Conservation (phyloP, 2,329 filamentous ascomycete genomes). For the Ophiosphaerella narmari region DNA sequence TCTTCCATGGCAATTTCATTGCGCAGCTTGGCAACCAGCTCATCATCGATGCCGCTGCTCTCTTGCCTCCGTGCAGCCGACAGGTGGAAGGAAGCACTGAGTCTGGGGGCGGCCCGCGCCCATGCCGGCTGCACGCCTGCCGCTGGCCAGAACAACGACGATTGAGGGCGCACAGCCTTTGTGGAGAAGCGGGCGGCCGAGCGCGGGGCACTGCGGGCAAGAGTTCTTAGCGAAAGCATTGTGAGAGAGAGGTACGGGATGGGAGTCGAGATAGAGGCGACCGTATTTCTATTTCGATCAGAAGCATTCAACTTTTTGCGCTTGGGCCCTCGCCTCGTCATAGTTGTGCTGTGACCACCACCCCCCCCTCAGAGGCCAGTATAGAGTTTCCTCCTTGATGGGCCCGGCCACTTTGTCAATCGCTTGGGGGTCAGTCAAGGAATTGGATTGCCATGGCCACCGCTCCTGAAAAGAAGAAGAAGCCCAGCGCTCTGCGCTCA, state of each 20-base stretch:
- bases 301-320: no score
- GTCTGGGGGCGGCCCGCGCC: conserved; percentile 34
- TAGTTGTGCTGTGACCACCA: no score
- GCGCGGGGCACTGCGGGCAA: conserved; percentile 53
- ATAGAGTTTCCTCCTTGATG: no score
- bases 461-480: conserved; percentile 39
- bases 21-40: conserved; percentile 84
- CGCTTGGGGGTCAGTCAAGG: not conserved
- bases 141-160: conserved; percentile 40
- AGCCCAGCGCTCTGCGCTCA: conserved; percentile 83
- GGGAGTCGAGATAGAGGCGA: not conserved
- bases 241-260: conserved; percentile 10
- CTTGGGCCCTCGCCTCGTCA: no score
- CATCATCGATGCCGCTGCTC: conserved; percentile 61
- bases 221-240: conserved; percentile 53
- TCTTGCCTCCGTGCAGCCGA: conserved; percentile 46
- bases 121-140: conserved; percentile 42
- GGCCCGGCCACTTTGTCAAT: no score
- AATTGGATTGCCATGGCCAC: conserved; percentile 27
- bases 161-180: conserved; percentile 43
- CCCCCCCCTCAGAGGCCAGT: no score
- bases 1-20: conserved; percentile 65
- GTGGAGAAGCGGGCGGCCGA: conserved; percentile 48
- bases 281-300: no score
- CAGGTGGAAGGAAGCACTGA: conserved; percentile 50